These are phyloP conservation scores for Lachnellula subtilissima DNA, from an alignment of 2,329 filamentous ascomycete species.

Conservation along the genomic window DNA sequence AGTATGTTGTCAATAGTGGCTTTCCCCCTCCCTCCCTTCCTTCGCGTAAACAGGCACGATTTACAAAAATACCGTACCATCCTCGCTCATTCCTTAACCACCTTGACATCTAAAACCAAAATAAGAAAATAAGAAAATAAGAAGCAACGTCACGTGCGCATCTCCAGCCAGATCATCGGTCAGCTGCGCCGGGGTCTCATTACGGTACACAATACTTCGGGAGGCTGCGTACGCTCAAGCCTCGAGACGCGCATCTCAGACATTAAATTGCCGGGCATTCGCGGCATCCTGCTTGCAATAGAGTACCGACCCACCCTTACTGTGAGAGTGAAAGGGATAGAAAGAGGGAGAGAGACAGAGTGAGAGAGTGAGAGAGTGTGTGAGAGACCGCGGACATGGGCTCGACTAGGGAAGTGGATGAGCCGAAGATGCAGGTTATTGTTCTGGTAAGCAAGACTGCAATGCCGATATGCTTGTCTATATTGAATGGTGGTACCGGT, in stretches of 20 bases:
- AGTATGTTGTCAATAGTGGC: not conserved
- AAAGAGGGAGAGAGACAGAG: not conserved
- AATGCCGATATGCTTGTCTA: too few relatives aligned
- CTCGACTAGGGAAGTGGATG: not conserved
- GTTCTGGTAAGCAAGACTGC: slow-evolving; percentile 4
- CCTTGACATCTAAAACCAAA: too few relatives aligned
- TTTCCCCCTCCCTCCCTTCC: not conserved
- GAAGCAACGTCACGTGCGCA: not conserved
- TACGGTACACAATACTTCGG: not conserved
- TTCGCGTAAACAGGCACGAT: not conserved
- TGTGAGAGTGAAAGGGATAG: not conserved
- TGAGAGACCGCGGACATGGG: not conserved
- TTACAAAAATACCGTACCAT: too few relatives aligned
- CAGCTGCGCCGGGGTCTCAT: too few relatives aligned
- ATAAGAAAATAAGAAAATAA: too few relatives aligned
- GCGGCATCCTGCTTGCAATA: not conserved
- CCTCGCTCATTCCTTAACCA: too few relatives aligned
- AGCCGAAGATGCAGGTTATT: slow-evolving; percentile 8
- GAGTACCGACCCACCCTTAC: not conserved
- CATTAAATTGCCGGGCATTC: not conserved
- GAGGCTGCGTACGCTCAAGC: not conserved
- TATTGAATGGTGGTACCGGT: too few relatives aligned
- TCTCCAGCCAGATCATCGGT: too few relatives aligned
- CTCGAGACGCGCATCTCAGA: not conserved
- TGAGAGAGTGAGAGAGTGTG: not conserved